Evolutionary conservation across 208 protist species (phyloP), one percentile per base, ranked within the genome.

Genomic region (Trypanosoma conorhini): DNA sequence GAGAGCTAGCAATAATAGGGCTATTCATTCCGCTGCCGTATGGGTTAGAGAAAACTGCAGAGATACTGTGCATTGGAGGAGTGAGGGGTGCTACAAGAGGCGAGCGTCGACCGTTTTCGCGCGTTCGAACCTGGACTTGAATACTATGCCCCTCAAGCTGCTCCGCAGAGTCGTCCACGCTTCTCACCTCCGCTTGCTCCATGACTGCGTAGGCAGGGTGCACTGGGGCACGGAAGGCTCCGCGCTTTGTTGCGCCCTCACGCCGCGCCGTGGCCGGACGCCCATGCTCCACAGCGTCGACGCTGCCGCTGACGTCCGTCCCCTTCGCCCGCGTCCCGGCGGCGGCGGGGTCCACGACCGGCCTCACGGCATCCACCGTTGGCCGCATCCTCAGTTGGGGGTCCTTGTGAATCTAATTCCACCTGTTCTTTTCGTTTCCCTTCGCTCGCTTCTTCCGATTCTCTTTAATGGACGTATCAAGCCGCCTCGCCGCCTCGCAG

Each of bases 61-160:
- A 50, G 19, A 21, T 26, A 3, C 19, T 35, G 17, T 19, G 10
- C n/a, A 50, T 0, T 19, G 4, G 19, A 12, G 28, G 63, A 1
- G 50, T 60, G 5, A 35, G 63, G 4, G 30, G 24, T 4, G 31
- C 9, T 12, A 60, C 63, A 50, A 68, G 63, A 40, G 63, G 63
- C 3, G 63, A 68, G 0, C 63, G 35, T 19, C 38, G 38, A 35
- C 63, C 63, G 35, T 1, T 60, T 0, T 60, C 63, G 26, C 63
- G 48, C 4, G 63, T 68, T 2, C 63, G 30, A 31, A 68, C 22
- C 35, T 68, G 63, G 1, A 68, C 52, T 12, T 68, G 48, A 21
- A 68, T 15, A 35, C 31, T 46, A 33, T 30, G 51, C 35, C n/a
- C 51, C n/a, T 60, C 63, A 26, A n/a, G 12, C 8, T 19, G 19